phyloP scores from a whole-genome alignment of 306 rosid genomes.

The Biancaea sappan region DNA sequence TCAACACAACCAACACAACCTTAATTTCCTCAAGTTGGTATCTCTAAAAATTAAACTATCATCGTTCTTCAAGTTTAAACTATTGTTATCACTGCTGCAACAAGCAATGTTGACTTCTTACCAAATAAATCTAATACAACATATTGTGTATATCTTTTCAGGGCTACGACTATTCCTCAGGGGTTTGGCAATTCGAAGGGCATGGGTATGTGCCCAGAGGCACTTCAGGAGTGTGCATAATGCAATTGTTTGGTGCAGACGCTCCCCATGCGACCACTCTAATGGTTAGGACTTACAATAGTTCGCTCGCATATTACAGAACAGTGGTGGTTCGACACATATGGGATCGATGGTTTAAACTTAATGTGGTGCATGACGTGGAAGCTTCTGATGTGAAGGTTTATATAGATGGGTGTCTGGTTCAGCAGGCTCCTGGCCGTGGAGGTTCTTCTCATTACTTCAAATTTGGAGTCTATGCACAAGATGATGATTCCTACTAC shows the following conservation, averaged over 20 bases:
- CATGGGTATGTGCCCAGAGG: slow-evolving; percentile 36
- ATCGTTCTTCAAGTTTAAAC: too few relatives aligned
- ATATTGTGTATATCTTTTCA: too few relatives aligned
- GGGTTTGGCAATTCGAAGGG: slow-evolving; percentile 49
- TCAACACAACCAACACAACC: too few relatives aligned
- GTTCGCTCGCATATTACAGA: slow-evolving; percentile 38
- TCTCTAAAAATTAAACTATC: too few relatives aligned
- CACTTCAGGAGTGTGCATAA: slow-evolving; percentile 41
- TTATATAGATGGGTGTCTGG: slow-evolving; percentile 32
- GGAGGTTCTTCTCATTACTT: slow-evolving; percentile 40
- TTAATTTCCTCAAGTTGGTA: too few relatives aligned
- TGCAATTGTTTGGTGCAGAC: slow-evolving; percentile 48
- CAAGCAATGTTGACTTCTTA: too few relatives aligned
- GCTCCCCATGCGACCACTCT: slow-evolving; percentile 36
- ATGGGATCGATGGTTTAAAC: slow-evolving; percentile 32
- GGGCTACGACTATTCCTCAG: slow-evolving; percentile 44
- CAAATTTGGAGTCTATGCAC: slow-evolving; percentile 48
- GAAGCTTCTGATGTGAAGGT: slow-evolving; percentile 41
- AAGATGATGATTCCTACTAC: slow-evolving; percentile 33
- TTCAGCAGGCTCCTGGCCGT: slow-evolving; percentile 19
- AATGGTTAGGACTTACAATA: slow-evolving; percentile 40
- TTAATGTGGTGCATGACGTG: slow-evolving; percentile 49
- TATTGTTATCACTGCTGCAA: too few relatives aligned
- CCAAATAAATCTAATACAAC: too few relatives aligned
- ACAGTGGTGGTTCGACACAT: slow-evolving; percentile 28